These are phyloP conservation scores for Alloteropsis angusta DNA, from an alignment of 202 grass and related monocot genomes.

Conservation along the genomic window DNA sequence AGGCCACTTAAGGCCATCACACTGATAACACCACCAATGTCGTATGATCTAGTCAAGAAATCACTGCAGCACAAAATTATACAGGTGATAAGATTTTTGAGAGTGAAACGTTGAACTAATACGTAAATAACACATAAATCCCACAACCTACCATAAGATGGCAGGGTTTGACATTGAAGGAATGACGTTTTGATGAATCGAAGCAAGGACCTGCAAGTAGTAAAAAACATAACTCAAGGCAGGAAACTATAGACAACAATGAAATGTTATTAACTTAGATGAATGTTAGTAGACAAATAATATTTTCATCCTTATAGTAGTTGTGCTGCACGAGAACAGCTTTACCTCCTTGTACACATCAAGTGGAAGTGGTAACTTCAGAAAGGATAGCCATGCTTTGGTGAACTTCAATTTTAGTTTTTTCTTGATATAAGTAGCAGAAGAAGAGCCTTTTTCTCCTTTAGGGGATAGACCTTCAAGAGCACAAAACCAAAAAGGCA, in stretches of 20 bases:
- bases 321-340: neutral
- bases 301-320: neutral
- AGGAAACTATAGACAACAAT: neutral
- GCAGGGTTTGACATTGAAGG: constrained; percentile 85
- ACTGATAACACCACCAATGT: constrained; percentile 96
- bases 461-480: constrained; percentile 60
- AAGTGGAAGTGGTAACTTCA: constrained; percentile 75
- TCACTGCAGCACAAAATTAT: constrained; percentile 54
- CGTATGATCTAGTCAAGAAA: constrained; percentile 97
- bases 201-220: constrained; percentile 67
- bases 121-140: constrained; percentile 10
- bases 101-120: neutral
- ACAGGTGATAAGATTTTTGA: constrained; percentile 21
- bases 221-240: neutral
- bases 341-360: constrained; percentile 98
- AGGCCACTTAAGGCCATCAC: constrained; percentile 95
- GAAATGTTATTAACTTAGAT: neutral
- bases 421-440: constrained; percentile 47
- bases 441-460: constrained; percentile 49
- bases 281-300: neutral
- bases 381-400: constrained; percentile 87
- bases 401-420: constrained; percentile 75
- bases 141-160: constrained; percentile 58
- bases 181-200: constrained; percentile 80
- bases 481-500: constrained; percentile 17